Evolutionary conservation across 2,329 filamentous ascomycete genomes (phyloP), one percentile per base, ranked within the genome.

Genomic region (Dothistroma septosporum): DNA sequence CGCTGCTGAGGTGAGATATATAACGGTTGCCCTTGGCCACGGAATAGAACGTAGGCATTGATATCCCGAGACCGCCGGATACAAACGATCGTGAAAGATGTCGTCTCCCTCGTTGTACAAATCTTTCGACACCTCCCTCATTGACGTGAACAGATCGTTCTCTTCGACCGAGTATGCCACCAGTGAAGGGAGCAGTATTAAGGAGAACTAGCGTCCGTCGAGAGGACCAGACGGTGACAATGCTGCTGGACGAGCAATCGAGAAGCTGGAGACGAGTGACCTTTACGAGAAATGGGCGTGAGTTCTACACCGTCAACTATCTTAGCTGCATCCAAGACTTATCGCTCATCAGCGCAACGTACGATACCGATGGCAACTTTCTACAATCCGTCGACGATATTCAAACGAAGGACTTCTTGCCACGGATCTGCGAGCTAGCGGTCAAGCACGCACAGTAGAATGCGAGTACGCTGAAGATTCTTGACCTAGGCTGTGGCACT

Each of bases 401-500:
- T 14, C 81, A 87, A 68, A 79, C 88, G 66, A 69, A 73, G 14
- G 68, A 69, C 1, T 69, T 86, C 0, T 77, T 88, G 0, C 81
- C 83, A 3, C 60, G 24, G 24, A 35, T 63, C 10, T 57, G 58
- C 16, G 22, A 24, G 7, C 53, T 31, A 12, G 50, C 50, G 11
- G 37, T 44, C 33, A 50, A 61, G 58, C 46, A 64, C 65, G 24
- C 24, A 28, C 24, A 28, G 24, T 16, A 53, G 66, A 66, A 67
- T 47, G 54, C 16, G 19, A 12, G 12, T 3, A 68, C 70, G 1
- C 64, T 77, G 55, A 78, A 74, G 33, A 66, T 86, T 31, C 74
- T 87, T n/a, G 86, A 88, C 66, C 74, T 88, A 1, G 86, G 86
- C 24, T 87, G 85, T 67, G 86, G 86, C 1, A 89, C 86, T 0